Evolutionary conservation across 176 grass and related monocot species (phyloP), one percentile per base, ranked within the genome.

Genomic region (Dactylis glomerata): DNA sequence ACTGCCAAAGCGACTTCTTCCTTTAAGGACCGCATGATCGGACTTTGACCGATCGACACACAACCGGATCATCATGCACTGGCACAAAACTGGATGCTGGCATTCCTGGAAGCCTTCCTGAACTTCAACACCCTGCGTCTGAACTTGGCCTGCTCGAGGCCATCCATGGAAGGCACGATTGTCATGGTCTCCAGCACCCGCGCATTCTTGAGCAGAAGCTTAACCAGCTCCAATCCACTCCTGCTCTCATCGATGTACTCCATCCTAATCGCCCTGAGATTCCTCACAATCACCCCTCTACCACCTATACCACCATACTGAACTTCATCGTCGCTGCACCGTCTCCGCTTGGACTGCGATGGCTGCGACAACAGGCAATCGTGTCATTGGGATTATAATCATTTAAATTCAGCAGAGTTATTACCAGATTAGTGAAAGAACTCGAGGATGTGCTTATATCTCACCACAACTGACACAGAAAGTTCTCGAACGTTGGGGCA

Each of bases 91-190:
- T 79, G 75, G 54, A 88, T 78, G 78, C 30, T 73, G 45, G 52
- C 78, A 74, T 78, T 68, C 17, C 20, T 42, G 68, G 90, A 92
- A 23, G 82, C 68, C 36, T 73, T 92, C 28, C 82, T 82, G 34
- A 88, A 68, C 52, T 86, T 88, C 61, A 87, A 82, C 28, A 92
- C 90, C 78, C 82, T 88, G 30, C 86, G 78, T 73, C 73, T 82
- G 59, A 92, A 92, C 57, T 74, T 85, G 31, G 86, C 90, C 77
- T 82, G 86, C 77, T 92, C 90, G 49, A 92, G 85, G 37, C 86
- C 90, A 82, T 92, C 90, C 90, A 85, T 88, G 78, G 90, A 88
- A 66, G 86, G 82, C 78, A 92, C 90, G 65, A 92, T 85, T 31
- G 73, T 86, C 82, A 92, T 88, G 2, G 63, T 78, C 72, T 92